Conservation (phyloP, 108 stramenopile species). For the Ochromonas danica region DNA sequence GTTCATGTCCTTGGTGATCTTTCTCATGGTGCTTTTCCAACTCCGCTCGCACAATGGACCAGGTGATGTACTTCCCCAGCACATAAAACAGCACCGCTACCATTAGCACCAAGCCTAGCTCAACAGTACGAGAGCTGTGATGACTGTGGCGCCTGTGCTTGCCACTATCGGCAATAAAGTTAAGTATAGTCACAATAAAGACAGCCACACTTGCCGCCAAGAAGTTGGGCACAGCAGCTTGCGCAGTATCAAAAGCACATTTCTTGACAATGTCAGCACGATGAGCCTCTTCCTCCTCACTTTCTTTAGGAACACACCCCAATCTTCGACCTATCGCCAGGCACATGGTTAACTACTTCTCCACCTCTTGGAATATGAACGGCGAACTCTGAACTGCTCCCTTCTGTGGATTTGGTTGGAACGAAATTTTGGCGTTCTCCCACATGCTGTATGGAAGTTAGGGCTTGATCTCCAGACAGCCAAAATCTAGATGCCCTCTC, state of each 20-base stretch:
- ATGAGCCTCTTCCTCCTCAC: constrained; percentile 13
- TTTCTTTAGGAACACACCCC: constrained; percentile 15
- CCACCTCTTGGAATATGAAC: constrained; percentile 15
- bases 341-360: constrained; percentile 15
- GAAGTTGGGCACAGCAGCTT: constrained; percentile 13
- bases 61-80: too few species aligned
- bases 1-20: too few species aligned
- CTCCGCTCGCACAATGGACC: too few species aligned
- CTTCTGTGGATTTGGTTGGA: constrained; percentile 15
- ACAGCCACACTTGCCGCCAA: too few species aligned
- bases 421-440: constrained; percentile 15
- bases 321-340: constrained; percentile 14
- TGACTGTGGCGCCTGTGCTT: too few species aligned
- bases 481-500: constrained; percentile 15
- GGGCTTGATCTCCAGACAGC: constrained; percentile 13
- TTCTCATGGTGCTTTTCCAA: too few species aligned
- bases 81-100: too few species aligned
- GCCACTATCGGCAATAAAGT: too few species aligned
- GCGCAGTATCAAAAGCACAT: constrained; percentile 15
- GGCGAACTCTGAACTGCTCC: constrained; percentile 13
- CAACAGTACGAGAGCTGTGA: too few species aligned
- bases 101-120: too few species aligned
- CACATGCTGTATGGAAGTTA: constrained; percentile 15
- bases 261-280: constrained; percentile 15
- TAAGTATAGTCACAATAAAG: too few species aligned